phyloP scores from a whole-genome alignment of 805 yeast species.

The Nakazawaea molendinolei region DNA sequence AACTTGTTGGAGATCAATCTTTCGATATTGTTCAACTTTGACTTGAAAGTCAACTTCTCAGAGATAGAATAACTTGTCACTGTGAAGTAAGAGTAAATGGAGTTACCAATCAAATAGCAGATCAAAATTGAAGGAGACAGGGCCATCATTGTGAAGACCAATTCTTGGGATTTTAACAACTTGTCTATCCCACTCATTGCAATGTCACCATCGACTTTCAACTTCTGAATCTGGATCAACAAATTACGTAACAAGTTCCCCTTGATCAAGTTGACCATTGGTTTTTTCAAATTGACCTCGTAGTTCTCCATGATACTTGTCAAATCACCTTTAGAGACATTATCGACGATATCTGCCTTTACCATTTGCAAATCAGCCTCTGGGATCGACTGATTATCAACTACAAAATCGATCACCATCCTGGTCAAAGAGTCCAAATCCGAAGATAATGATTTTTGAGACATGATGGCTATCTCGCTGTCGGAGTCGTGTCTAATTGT shows the following conservation, averaged over 20 bases:
- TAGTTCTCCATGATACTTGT: constrained; percentile 75
- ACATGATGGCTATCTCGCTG: constrained; percentile 67
- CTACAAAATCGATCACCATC: constrained; percentile 74
- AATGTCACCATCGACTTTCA: constrained; percentile 89
- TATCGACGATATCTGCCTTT: constrained; percentile 30
- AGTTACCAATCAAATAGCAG: constrained; percentile 36
- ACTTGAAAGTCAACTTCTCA: constrained; percentile 30
- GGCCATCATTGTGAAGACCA: constrained; percentile 90
- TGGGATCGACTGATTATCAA: not conserved
- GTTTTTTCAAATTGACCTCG: constrained; percentile 67
- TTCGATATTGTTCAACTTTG: constrained; percentile 52
- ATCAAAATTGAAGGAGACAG: constrained; percentile 72
- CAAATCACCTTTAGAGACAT: constrained; percentile 68
- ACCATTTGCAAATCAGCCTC: constrained; percentile 17
- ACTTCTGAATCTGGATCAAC: constrained; percentile 89
- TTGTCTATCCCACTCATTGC: constrained; percentile 91
- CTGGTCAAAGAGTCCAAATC: constrained; percentile 78
- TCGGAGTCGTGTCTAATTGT: constrained; percentile 82
- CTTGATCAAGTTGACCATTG: constrained; percentile 50
- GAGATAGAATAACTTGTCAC: constrained; percentile 25
- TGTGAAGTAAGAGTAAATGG: constrained; percentile 23
- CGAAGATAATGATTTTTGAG: constrained; percentile 69
- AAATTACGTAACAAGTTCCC: constrained; percentile 76
- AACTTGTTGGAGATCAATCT: constrained; percentile 30
- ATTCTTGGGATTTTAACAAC: constrained; percentile 81